These are phyloP conservation scores for Umbelopsis vinacea DNA, from an alignment of 192 early-diverging fungal species.

Conservation along the genomic window DNA sequence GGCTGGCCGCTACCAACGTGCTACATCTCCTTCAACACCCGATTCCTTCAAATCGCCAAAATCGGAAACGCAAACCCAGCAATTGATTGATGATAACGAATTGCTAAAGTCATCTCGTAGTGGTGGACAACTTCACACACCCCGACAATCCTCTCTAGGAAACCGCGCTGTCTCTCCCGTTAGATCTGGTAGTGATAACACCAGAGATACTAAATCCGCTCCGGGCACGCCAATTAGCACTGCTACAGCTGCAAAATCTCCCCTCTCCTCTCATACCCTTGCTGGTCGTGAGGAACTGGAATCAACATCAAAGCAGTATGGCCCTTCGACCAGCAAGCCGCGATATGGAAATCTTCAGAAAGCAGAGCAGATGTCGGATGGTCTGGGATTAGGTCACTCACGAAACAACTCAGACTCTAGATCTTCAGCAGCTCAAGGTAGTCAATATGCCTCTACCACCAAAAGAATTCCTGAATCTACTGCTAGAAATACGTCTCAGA, in stretches of 20 bases:
- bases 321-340: too few relatives aligned
- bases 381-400: too few relatives aligned
- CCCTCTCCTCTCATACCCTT: neutral
- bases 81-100: neutral
- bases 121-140: neutral
- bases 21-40: neutral
- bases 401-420: neutral
- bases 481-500: neutral
- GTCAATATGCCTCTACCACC: neutral
- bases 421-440: neutral
- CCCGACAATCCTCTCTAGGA: neutral
- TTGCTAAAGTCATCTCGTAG: neutral
- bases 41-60: conserved; percentile 12
- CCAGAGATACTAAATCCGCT: neutral
- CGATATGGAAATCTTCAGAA: too few relatives aligned
- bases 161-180: neutral
- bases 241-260: neutral
- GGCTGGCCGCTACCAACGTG: neutral
- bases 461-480: neutral
- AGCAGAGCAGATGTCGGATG: too few relatives aligned
- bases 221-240: neutral
- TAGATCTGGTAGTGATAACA: neutral
- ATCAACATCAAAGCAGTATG: too few relatives aligned
- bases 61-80: neutral
- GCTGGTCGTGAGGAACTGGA: too few relatives aligned